These are phyloP conservation scores for Amoebophrya sp. DNA, from an alignment of 169 alveolate genomes.

Conservation along the genomic window DNA sequence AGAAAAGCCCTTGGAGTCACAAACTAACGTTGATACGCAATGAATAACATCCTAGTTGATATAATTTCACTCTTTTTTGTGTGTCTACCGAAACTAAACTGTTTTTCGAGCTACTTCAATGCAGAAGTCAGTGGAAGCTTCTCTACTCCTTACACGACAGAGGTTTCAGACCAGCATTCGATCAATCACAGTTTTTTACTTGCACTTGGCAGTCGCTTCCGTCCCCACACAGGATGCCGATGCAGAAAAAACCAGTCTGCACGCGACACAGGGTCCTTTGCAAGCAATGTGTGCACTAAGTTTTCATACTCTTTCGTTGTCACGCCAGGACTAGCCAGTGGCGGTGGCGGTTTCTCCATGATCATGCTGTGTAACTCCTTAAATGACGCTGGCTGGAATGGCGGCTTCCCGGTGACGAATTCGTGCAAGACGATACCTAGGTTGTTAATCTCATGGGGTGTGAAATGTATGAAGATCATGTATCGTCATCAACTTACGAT, in stretches of 20 bases:
- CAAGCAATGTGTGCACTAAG: background rate
- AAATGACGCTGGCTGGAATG: conserved; percentile 50
- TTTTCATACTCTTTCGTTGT: background rate
- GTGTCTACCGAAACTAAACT: no score
- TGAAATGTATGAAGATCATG: background rate
- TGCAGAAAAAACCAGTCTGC: background rate
- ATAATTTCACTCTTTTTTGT: no score
- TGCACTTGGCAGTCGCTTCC: background rate
- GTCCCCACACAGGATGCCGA: background rate
- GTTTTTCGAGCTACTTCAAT: no score
- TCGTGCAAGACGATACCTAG: conserved; percentile 40
- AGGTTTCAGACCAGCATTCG: no score
- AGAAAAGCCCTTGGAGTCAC: no score
- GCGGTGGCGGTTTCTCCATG: background rate
- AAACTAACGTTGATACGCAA: no score
- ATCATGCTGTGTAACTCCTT: background rate
- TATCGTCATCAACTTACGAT: background rate
- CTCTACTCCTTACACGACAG: no score
- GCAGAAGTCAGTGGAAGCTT: no score
- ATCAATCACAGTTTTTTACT: no score
- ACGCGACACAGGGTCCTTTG: background rate
- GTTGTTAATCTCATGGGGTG: background rate
- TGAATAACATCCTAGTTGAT: no score
- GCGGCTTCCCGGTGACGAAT: conserved; percentile 71
- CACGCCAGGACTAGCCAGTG: background rate